Conservation (phyloP, 345 rosid genomes). For the Dimocarpus longan region DNA sequence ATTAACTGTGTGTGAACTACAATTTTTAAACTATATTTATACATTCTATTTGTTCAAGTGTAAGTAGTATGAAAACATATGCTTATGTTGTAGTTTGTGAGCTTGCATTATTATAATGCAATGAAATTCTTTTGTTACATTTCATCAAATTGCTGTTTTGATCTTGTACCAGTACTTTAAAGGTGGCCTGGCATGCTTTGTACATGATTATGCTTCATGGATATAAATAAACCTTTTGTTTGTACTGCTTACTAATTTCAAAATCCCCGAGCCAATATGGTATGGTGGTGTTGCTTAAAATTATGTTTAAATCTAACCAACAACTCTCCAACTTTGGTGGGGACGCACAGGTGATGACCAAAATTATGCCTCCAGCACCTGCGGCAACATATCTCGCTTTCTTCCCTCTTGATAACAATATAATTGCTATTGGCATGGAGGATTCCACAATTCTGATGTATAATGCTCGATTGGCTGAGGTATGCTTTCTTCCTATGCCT, state of each 20-base stretch:
- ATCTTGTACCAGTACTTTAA: not conserved
- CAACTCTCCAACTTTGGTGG: conserved; percentile 8
- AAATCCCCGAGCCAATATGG: not conserved
- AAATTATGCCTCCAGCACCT: conserved; percentile 47
- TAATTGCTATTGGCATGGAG: conserved; percentile 50
- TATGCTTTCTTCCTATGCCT: conserved; percentile 17
- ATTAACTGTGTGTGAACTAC: not conserved
- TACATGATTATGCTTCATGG: not conserved
- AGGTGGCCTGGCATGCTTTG: too few relatives aligned
- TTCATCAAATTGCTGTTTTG: not conserved
- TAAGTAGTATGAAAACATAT: not conserved
- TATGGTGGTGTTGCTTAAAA: not conserved
- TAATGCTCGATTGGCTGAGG: conserved; percentile 45
- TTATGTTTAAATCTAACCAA: conserved; percentile 2
- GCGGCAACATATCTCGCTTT: conserved; percentile 53
- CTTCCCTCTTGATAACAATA: conserved; percentile 54
- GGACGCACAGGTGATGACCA: conserved; percentile 38
- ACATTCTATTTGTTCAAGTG: not conserved
- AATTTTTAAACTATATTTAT: not conserved
- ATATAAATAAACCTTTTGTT: not conserved
- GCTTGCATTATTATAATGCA: not conserved
- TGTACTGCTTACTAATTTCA: not conserved
- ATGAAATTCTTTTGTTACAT: not conserved
- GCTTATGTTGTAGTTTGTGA: not conserved
- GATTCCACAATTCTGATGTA: conserved; percentile 46